Conservation (phyloP, 176 grass and related monocot genomes). For the Musa troglodytarum region DNA sequence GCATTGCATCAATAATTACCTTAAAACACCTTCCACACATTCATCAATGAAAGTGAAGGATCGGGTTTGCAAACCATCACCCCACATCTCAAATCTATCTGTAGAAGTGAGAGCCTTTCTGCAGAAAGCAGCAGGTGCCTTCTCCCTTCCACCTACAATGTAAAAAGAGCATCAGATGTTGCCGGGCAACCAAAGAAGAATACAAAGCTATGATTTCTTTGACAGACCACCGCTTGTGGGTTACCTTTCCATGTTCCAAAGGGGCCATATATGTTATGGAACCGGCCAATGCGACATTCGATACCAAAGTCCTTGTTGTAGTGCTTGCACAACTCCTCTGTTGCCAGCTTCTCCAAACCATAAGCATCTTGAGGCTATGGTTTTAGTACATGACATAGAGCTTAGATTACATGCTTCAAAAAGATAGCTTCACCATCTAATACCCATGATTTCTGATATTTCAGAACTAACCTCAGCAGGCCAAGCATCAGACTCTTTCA, state of each 20-base stretch:
- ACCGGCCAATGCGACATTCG: slow-evolving; percentile 19
- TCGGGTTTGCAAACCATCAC: slow-evolving; percentile 46
- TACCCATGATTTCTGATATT: slow-evolving; percentile 16
- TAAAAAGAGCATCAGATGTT: background rate
- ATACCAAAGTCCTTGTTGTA: slow-evolving; percentile 27
- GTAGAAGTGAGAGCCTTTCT: slow-evolving; percentile 43
- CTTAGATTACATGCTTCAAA: background rate
- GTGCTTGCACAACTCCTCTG: slow-evolving; percentile 24
- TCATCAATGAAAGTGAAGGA: slow-evolving; percentile 72
- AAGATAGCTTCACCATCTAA: background rate
- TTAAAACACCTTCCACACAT: slow-evolving; percentile 57
- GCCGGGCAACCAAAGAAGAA: slow-evolving; percentile 3
- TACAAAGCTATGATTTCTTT: background rate
- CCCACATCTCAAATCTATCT: slow-evolving; percentile 46
- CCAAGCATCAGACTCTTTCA: slow-evolving; percentile 67
- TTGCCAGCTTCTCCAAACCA: slow-evolving; percentile 22
- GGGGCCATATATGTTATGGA: slow-evolving; percentile 24
- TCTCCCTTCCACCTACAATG: slow-evolving; percentile 44
- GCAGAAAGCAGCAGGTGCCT: slow-evolving; percentile 53
- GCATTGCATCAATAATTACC: slow-evolving; percentile 10
- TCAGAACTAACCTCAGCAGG: slow-evolving; percentile 51
- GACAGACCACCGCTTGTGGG: background rate
- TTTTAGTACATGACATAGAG: background rate
- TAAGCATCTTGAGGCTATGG: slow-evolving; percentile 14
- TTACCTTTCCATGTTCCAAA: slow-evolving; percentile 26